Conservation (phyloP, 2,329 filamentous ascomycete species). For the Endothia cerciana region DNA sequence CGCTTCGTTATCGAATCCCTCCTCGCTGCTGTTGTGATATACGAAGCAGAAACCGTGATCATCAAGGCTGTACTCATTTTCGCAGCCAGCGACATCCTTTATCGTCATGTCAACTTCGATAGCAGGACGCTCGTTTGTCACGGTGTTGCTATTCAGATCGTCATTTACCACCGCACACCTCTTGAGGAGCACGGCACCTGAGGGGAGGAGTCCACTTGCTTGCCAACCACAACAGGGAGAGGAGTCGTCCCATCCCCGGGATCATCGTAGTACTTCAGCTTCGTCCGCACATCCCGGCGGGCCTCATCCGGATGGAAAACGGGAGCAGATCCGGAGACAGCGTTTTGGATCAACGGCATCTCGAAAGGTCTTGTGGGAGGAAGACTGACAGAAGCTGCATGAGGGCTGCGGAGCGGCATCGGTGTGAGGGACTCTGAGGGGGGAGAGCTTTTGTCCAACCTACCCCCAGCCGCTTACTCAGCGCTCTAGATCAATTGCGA, state of each 20-base stretch:
- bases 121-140: slow-evolving; percentile 71
- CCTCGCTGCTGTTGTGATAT: slow-evolving; percentile 58
- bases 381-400: neutral
- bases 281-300: slow-evolving; percentile 12
- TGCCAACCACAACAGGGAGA: slow-evolving; percentile 19
- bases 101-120: slow-evolving; percentile 55
- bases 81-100: slow-evolving; percentile 64
- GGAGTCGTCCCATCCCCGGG: slow-evolving; percentile 15
- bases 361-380: neutral
- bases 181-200: neutral
- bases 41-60: slow-evolving; percentile 59
- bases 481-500: neutral
- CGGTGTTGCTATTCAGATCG: slow-evolving; percentile 42
- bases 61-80: slow-evolving; percentile 64
- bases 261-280: slow-evolving; percentile 25
- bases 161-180: neutral
- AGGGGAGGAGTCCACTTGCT: neutral
- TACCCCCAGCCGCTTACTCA: neutral
- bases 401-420: neutral
- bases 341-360: neutral
- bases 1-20: slow-evolving; percentile 53
- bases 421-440: too few species aligned
- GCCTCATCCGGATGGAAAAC: neutral
- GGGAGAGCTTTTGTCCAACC: neutral
- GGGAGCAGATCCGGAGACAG: neutral